phyloP scores from a whole-genome alignment of 345 rosid species.

The Raphanus sativus region DNA sequence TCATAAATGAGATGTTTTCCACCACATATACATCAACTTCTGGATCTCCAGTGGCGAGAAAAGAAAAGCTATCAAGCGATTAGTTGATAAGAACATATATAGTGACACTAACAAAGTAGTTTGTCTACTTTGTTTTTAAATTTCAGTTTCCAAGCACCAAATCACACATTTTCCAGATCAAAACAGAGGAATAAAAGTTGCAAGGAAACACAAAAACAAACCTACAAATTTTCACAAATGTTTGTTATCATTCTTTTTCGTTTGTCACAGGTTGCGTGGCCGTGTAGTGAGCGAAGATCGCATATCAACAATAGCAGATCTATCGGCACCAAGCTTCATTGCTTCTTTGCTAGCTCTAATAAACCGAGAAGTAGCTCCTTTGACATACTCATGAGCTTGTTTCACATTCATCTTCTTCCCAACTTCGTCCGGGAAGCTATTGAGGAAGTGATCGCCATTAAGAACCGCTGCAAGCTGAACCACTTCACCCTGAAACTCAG shows the following conservation, averaged over 20 bases:
- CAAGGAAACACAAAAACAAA: slow-evolving; percentile 15
- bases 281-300: slow-evolving; percentile 84
- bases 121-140: slow-evolving; percentile 5
- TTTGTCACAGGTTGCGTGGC: slow-evolving; percentile 39
- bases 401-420: slow-evolving; percentile 80
- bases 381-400: slow-evolving; percentile 76
- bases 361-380: slow-evolving; percentile 71
- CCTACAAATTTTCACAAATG: not conserved
- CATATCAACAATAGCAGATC: slow-evolving; percentile 94
- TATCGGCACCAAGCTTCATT: slow-evolving; percentile 73
- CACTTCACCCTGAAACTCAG: slow-evolving; percentile 82
- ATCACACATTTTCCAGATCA: slow-evolving; percentile 4
- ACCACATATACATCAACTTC: no score
- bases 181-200: slow-evolving; percentile 16
- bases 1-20: no score
- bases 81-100: no score
- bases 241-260: not conserved
- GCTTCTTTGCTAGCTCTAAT: slow-evolving; percentile 94
- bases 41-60: no score
- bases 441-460: slow-evolving; percentile 82
- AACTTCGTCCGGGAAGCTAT: slow-evolving; percentile 78
- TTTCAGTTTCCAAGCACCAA: slow-evolving; percentile 16
- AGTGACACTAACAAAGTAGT: not conserved
- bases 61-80: no score
- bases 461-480: slow-evolving; percentile 96